A percentile compares a stretch with the other conserved stretches of the same genome.
Evolutionary conservation across 2,329 filamentous ascomycete genomes (phyloP).

Genomic region (Arthrobotrys entomopaga): DNA sequence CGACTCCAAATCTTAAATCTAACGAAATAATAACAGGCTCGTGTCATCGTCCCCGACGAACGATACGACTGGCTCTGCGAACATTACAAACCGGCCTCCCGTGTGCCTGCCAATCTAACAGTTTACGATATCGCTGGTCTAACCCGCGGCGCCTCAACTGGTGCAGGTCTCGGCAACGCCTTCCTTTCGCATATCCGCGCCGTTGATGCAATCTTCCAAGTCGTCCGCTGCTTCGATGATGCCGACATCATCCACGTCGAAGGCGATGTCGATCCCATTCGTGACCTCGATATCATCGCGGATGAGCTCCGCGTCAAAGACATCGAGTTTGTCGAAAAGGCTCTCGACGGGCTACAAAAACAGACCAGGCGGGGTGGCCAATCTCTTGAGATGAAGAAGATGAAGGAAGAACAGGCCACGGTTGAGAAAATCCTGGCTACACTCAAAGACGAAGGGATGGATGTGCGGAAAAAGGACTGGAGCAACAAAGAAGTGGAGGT

Average conservation of each 20-base stretch:
- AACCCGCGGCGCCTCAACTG: slow-evolving; percentile 93
- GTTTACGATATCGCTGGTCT: slow-evolving; percentile 99
- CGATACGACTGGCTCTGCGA: slow-evolving; percentile 95
- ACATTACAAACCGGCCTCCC: slow-evolving; percentile 95
- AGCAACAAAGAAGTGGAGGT: slow-evolving; percentile 94
- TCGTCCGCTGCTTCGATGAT: slow-evolving; percentile 97
- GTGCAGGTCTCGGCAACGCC: slow-evolving; percentile 94
- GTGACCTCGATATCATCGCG: slow-evolving; percentile 95
- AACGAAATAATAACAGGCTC: slow-evolving; percentile 66
- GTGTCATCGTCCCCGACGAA: slow-evolving; percentile 94
- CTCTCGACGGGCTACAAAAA: slow-evolving; percentile 89
- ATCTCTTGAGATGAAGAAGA: slow-evolving; percentile 96
- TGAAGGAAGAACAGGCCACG: slow-evolving; percentile 90
- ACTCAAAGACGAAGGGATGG: slow-evolving; percentile 79
- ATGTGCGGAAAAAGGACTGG: slow-evolving; percentile 92
- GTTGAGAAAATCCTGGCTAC: slow-evolving; percentile 88
- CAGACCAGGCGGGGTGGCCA: slow-evolving; percentile 94
- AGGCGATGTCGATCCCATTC: slow-evolving; percentile 93
- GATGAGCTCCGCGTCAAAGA: slow-evolving; percentile 98
- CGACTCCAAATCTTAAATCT: neutral
- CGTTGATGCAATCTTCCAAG: slow-evolving; percentile 97
- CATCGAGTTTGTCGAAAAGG: slow-evolving; percentile 98
- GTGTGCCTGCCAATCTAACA: slow-evolving; percentile 95
- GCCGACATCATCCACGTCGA: slow-evolving; percentile 99
- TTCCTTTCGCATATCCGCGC: slow-evolving; percentile 99